Evolutionary conservation across 805 yeast genomes (phyloP), one percentile per base, ranked within the genome.

Genomic region (Komagataella pseudopastoris): DNA sequence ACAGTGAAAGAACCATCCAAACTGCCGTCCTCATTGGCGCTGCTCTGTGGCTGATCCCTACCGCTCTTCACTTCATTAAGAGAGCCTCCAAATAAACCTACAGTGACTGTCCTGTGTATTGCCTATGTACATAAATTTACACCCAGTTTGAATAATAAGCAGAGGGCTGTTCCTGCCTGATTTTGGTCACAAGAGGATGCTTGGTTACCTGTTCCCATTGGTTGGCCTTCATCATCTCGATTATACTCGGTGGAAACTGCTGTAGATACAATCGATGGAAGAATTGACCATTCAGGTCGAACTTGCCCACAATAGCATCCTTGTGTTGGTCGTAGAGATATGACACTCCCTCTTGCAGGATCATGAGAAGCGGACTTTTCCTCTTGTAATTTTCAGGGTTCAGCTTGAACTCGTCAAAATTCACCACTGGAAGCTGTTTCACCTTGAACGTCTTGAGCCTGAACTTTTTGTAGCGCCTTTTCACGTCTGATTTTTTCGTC

Each of bases 21-120:
- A 69, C 74, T 48, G 87, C 90, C 22, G 81, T 79, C 48, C 65
- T 75, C 56, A 68, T 83, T 54, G 87, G 88, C 49, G 77, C 81
- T 54, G 80, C 81, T 20, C 73, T 85, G 60, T 85, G 83, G 82
- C 59, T 62, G 23, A 55, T 66, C 51, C 87, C 87, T 57, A 75
- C 81, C 44, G 64, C 76, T 50, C 65, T 69, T 64, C 83, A 81
- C 62, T 78, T 71, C 56, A 62, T 74, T 59, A 77, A 69, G 60
- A 81, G 24, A 16, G 23, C 22, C 24, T n/a, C 47, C 47, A 45
- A 14, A 20, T 23, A 45, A 45, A 45, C 12, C 39, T 10, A 10
- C 39, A 30, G 10, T 30, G 8, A 14, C 39, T 30, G 39, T 10
- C 39, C 39, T 30, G 39, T 30, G 4, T 30, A 30, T 30, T 30